A percentile compares a stretch with the other conserved stretches of the same genome.
These are phyloP conservation scores for Calonectria honghensis DNA, from an alignment of 2,329 filamentous ascomycete genomes.

Conservation along the genomic window DNA sequence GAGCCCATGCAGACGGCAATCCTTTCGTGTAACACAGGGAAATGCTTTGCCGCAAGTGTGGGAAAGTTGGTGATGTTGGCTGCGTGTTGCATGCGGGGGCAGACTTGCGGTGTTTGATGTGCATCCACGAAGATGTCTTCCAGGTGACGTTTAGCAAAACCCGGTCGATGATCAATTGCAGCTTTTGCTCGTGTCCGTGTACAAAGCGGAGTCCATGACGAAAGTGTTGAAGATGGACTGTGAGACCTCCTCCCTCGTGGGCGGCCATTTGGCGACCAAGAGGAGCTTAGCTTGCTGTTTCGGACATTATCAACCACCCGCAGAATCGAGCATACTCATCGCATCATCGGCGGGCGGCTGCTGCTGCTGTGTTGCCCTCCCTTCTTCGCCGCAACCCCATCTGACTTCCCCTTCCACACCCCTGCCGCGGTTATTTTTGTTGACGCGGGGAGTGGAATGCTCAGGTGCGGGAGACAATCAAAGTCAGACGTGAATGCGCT, in stretches of 20 bases:
- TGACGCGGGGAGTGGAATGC: conserved; percentile 22
- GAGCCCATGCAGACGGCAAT: background rate
- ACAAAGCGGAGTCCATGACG: background rate
- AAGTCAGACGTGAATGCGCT: conserved; percentile 21
- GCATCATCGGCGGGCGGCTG: conserved; percentile 17
- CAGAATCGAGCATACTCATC: conserved; percentile 33
- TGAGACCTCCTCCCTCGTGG: conserved; percentile 3
- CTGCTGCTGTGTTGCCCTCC: conserved; percentile 22
- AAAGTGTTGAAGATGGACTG: background rate
- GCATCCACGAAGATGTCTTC: conserved; percentile 7
- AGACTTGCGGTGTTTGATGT: background rate
- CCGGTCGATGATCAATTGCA: background rate
- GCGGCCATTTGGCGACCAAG: background rate
- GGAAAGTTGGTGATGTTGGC: background rate
- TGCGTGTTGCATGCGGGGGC: background rate
- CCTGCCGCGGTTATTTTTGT: conserved; percentile 18
- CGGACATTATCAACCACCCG: conserved; percentile 24
- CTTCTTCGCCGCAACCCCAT: background rate
- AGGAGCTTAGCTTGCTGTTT: conserved; percentile 22
- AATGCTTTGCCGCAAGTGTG: conserved; percentile 3
- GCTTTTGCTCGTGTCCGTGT: background rate
- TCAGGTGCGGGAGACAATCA: conserved; percentile 8
- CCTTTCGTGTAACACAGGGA: conserved; percentile 28
- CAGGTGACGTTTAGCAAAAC: background rate
- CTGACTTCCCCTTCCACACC: background rate